A percentile compares a stretch with the other conserved stretches of the same genome.
These are phyloP conservation scores for Phialophora macrospora DNA, from an alignment of 2,329 filamentous ascomycete species.

Conservation along the genomic window DNA sequence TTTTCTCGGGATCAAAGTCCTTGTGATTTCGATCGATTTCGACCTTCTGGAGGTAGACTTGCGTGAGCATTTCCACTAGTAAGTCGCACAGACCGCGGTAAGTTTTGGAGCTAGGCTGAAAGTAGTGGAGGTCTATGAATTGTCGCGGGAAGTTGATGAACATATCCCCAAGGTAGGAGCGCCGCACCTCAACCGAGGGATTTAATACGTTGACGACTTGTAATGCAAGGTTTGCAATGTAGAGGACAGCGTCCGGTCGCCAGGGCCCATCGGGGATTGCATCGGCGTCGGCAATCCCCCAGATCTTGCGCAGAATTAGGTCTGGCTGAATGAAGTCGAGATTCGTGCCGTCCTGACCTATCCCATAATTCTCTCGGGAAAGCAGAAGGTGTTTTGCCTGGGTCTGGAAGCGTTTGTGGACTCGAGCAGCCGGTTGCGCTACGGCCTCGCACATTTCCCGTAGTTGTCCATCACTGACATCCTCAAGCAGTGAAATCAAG, in stretches of 20 bases:
- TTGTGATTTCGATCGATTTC: conserved; percentile 42
- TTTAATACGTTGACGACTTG: conserved; percentile 45
- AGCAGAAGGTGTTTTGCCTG: conserved; percentile 39
- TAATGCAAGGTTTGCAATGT: conserved; percentile 53
- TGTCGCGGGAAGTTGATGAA: conserved; percentile 29
- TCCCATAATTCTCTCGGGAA: conserved; percentile 41
- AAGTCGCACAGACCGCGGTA: conserved; percentile 51
- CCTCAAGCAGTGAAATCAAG: conserved; percentile 25
- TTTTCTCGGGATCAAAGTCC: conserved; percentile 48
- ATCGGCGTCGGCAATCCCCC: conserved; percentile 37
- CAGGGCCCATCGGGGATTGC: conserved; percentile 39
- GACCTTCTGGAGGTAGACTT: conserved; percentile 56
- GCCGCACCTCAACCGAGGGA: background rate
- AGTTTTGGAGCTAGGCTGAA: conserved; percentile 46
- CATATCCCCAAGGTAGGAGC: conserved; percentile 24
- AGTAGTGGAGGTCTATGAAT: conserved; percentile 21
- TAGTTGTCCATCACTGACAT: conserved; percentile 8
- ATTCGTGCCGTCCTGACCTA: background rate
- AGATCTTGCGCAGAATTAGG: conserved; percentile 43
- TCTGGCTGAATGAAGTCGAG: conserved; percentile 47
- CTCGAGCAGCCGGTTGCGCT: conserved; percentile 5
- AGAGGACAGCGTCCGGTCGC: conserved; percentile 47
- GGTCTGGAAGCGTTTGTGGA: conserved; percentile 40
- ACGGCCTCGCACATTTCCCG: conserved; percentile 8
- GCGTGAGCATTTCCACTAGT: conserved; percentile 60